Evolutionary conservation across 257 asterid genomes (phyloP).

Genomic region (Mentha longifolia): DNA sequence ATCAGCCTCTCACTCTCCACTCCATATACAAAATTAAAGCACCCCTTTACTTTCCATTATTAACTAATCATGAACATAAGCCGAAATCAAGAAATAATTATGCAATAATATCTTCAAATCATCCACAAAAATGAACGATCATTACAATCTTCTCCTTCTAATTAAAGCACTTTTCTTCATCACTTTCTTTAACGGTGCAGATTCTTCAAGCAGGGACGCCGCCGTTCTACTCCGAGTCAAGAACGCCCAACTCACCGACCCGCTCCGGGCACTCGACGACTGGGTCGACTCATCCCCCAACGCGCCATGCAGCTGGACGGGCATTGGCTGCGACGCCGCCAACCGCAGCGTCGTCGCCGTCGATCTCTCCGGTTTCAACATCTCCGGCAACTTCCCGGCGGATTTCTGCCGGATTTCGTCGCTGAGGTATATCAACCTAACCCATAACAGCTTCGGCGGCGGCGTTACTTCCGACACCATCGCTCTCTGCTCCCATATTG

Average conservation of each 20-base stretch:
- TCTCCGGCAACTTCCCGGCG: slow-evolving; percentile 68
- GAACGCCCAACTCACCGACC: slow-evolving; percentile 50
- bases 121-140: slow-evolving; percentile 22
- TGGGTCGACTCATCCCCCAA: slow-evolving; percentile 52
- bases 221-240: slow-evolving; percentile 65
- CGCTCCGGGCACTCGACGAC: slow-evolving; percentile 43
- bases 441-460: slow-evolving; percentile 47
- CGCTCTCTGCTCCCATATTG: slow-evolving; percentile 61
- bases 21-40: background rate
- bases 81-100: background rate
- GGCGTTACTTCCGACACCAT: slow-evolving; percentile 39
- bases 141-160: slow-evolving; percentile 25
- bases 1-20: background rate
- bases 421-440: slow-evolving; percentile 48
- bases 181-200: slow-evolving; percentile 15
- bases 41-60: background rate
- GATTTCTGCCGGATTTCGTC: slow-evolving; percentile 66
- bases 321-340: slow-evolving; percentile 49
- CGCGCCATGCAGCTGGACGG: slow-evolving; percentile 72
- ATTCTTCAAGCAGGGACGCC: slow-evolving; percentile 57
- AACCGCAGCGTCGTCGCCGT: slow-evolving; percentile 53
- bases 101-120: background rate
- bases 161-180: slow-evolving; percentile 33
- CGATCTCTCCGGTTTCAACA: slow-evolving; percentile 41
- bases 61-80: background rate